These are phyloP conservation scores for Fusarium sacchari DNA, from an alignment of 2,329 filamentous ascomycete species.

Conservation along the genomic window DNA sequence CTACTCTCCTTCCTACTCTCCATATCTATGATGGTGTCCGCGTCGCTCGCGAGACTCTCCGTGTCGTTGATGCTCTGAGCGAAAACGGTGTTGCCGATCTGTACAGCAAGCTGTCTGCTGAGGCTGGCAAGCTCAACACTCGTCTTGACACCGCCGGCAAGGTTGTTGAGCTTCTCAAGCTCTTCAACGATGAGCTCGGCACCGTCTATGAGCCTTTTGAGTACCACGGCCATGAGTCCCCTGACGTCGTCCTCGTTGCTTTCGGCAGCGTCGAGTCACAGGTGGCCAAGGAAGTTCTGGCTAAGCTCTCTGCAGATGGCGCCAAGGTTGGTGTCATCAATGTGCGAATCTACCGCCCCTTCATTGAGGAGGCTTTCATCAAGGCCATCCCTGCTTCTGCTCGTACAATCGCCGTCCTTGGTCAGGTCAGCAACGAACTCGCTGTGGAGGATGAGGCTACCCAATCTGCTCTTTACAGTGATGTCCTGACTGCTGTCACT, in stretches of 20 bases:
- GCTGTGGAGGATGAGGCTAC: conserved; percentile 78
- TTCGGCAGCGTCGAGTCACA: conserved; percentile 94
- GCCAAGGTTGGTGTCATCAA: conserved; percentile 87
- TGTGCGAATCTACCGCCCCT: conserved; percentile 93
- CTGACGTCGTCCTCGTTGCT: conserved; percentile 86
- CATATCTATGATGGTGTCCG: conserved; percentile 90
- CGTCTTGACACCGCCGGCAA: conserved; percentile 79
- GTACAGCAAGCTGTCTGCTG: conserved; percentile 73
- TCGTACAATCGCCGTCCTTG: conserved; percentile 83
- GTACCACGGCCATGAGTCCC: conserved; percentile 84
- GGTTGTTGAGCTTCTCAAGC: conserved; percentile 73
- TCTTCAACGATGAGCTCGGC: conserved; percentile 90
- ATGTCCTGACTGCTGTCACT: conserved; percentile 85
- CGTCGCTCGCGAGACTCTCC: conserved; percentile 82
- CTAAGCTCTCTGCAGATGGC: conserved; percentile 75
- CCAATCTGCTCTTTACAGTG: conserved; percentile 89
- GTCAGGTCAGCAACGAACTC: conserved; percentile 81
- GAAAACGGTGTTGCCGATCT: conserved; percentile 73
- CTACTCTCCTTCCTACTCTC: conserved; percentile 81
- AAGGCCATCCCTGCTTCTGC: conserved; percentile 79
- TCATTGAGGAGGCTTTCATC: conserved; percentile 94
- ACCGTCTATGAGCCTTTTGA: conserved; percentile 95
- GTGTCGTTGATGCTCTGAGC: conserved; percentile 84
- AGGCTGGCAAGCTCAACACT: conserved; percentile 70
- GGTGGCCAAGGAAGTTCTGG: conserved; percentile 82